These are phyloP conservation scores for Geotrichum restrictum DNA, from an alignment of 1,139 yeast species.

Conservation along the genomic window DNA sequence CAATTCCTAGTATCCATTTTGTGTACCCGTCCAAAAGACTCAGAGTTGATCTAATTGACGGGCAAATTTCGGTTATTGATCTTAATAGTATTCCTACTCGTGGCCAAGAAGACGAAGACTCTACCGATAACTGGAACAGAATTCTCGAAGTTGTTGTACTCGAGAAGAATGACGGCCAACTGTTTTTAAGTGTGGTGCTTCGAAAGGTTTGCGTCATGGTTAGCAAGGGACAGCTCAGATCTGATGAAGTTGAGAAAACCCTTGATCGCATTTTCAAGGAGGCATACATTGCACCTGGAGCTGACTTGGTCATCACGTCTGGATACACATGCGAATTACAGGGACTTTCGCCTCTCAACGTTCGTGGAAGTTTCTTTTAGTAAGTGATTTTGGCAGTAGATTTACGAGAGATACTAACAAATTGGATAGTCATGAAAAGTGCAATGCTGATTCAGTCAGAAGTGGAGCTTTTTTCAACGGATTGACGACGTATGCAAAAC, in stretches of 20 bases:
- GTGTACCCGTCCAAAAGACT: conserved; percentile 11
- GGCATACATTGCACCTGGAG: conserved; percentile 10
- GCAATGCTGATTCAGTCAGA: conserved; percentile 11
- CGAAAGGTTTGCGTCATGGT: conserved; percentile 15
- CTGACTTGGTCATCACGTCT: conserved; percentile 16
- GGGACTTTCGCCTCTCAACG: conserved; percentile 21
- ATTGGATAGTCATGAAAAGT: conserved; percentile 9
- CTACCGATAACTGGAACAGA: neutral
- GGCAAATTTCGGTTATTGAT: conserved; percentile 7
- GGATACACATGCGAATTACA: conserved; percentile 13
- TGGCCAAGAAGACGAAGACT: neutral
- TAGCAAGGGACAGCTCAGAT: conserved; percentile 7
- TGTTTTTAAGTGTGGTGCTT: conserved; percentile 8
- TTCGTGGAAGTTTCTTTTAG: conserved; percentile 13
- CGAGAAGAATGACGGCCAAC: conserved; percentile 15
- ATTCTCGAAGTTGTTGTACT: conserved; percentile 16
- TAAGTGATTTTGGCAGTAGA: conserved; percentile 5
- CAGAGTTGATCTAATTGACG: conserved; percentile 8
- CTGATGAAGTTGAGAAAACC: conserved; percentile 15
- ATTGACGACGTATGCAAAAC: conserved; percentile 6
- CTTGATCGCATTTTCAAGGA: conserved; percentile 14
- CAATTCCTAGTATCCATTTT: conserved; percentile 16
- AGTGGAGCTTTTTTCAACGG: conserved; percentile 13
- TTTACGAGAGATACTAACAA: neutral
- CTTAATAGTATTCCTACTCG: neutral